Percentiles rank a stretch among this genome's conserved stretches.
Conservation (phyloP, 2,329 filamentous ascomycete species). For the Metarhizium guizhouense region DNA sequence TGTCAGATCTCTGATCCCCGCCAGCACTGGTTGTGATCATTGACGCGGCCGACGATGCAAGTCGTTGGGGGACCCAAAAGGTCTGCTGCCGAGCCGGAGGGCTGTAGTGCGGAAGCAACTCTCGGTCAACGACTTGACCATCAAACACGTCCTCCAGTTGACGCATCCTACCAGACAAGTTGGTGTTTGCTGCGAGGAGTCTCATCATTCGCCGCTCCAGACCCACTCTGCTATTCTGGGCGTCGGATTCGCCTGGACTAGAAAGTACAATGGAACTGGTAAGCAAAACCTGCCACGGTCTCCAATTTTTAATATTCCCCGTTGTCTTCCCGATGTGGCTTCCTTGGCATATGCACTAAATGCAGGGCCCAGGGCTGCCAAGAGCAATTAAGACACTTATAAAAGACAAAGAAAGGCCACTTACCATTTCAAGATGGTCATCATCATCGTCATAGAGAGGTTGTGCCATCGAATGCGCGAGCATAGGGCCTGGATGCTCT, state of each 20-base stretch:
- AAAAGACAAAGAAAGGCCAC: constrained; percentile 4
- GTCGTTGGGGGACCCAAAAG: constrained; percentile 8
- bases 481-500: constrained; percentile 19
- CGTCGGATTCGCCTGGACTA: constrained; percentile 26
- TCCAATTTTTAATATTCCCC: constrained; percentile 1
- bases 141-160: constrained; percentile 15
- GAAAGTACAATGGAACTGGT: background rate
- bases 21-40: background rate
- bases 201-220: constrained; percentile 24
- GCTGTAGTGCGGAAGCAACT: constrained; percentile 10
- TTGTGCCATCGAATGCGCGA: constrained; percentile 27
- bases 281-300: background rate
- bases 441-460: constrained; percentile 30
- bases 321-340: background rate
- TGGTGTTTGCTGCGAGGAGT: constrained; percentile 25
- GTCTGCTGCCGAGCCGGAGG: constrained; percentile 1
- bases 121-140: constrained; percentile 8
- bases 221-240: constrained; percentile 24
- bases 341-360: constrained; percentile 3
- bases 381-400: background rate
- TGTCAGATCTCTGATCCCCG: constrained; percentile 1
- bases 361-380: constrained; percentile 1
- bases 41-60: background rate
- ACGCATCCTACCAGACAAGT: constrained; percentile 23
- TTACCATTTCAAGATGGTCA: constrained; percentile 30